Conservation (phyloP, 2,329 filamentous ascomycete species). For the Colletotrichum karsti region DNA sequence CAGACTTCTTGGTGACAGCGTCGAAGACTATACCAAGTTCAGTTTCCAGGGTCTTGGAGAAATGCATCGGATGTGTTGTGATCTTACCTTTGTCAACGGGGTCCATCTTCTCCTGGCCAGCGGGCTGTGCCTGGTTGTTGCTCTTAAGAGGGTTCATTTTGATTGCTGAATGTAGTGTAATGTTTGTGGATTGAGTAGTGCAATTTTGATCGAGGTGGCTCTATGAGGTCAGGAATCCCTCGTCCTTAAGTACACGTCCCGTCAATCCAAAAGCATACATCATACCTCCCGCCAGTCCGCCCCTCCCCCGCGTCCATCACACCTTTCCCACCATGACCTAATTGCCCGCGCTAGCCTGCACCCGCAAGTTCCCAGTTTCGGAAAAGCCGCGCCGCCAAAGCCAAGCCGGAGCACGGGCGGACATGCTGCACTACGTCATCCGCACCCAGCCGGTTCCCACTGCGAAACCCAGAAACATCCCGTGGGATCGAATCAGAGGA, state of each 20-base stretch:
- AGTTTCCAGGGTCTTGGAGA: too few relatives aligned
- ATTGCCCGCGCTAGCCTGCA: background rate
- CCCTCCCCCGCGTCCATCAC: conserved; percentile 10
- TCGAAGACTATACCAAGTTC: conserved; percentile 40
- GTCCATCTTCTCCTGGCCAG: conserved; percentile 37
- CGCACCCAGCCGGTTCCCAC: too few relatives aligned
- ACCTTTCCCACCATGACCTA: conserved; percentile 16
- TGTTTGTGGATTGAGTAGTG: background rate
- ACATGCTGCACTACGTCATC: conserved; percentile 4
- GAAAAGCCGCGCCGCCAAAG: background rate
- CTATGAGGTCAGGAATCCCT: background rate
- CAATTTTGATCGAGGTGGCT: too few relatives aligned
- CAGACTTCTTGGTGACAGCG: conserved; percentile 41
- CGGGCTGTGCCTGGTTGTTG: background rate
- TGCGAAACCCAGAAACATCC: too few relatives aligned
- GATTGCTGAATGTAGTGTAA: background rate
- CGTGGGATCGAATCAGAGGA: too few relatives aligned
- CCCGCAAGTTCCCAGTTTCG: conserved; percentile 15
- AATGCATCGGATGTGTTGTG: too few relatives aligned
- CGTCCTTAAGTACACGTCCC: background rate
- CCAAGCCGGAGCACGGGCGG: background rate
- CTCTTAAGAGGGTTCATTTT: conserved; percentile 24
- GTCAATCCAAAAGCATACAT: background rate
- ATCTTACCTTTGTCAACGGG: conserved; percentile 50
- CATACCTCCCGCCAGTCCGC: background rate